Conservation (phyloP, 768 basidiomycete genomes). For the Neoboletus brunneissimus region DNA sequence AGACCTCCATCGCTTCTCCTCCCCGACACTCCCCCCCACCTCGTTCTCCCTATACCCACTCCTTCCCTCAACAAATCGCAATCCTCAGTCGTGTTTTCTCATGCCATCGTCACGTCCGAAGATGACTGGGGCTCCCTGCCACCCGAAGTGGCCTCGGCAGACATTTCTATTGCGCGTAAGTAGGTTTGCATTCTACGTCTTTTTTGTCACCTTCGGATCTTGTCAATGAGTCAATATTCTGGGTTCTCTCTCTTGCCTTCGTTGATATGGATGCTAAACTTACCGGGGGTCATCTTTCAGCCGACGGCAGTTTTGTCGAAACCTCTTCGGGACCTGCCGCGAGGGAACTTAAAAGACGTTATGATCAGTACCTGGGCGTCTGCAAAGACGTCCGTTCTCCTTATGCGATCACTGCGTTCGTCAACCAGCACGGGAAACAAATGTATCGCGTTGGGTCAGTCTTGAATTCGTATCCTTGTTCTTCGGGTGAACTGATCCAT, state of each 20-base stretch:
- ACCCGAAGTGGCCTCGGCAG: conserved; percentile 52
- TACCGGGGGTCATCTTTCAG: conserved; percentile 34
- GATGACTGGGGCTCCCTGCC: conserved; percentile 43
- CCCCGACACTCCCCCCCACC: conserved; percentile 25
- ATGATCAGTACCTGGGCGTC: conserved; percentile 69
- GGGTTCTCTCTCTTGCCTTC: not conserved
- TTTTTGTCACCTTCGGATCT: conserved; percentile 8
- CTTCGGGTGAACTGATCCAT: not conserved
- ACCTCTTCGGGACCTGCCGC: conserved; percentile 76
- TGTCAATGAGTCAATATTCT: not conserved
- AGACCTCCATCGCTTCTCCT: conserved; percentile 19
- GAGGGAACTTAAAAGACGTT: conserved; percentile 70
- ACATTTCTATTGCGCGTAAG: conserved; percentile 60
- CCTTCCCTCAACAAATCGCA: conserved; percentile 39
- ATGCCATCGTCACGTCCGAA: conserved; percentile 35
- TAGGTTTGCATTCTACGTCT: conserved; percentile 13
- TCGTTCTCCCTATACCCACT: conserved; percentile 44
- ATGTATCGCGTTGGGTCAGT: conserved; percentile 78
- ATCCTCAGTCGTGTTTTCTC: conserved; percentile 45
- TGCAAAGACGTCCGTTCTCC: conserved; percentile 68
- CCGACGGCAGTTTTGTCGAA: conserved; percentile 76
- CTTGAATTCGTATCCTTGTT: not conserved
- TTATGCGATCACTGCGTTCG: conserved; percentile 77
- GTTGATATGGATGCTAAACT: conserved; percentile 1
- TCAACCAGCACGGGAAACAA: conserved; percentile 76